Evolutionary conservation across 768 basidiomycete species (phyloP), one percentile per base, ranked within the genome.

Genomic region (Mycena alexandri): DNA sequence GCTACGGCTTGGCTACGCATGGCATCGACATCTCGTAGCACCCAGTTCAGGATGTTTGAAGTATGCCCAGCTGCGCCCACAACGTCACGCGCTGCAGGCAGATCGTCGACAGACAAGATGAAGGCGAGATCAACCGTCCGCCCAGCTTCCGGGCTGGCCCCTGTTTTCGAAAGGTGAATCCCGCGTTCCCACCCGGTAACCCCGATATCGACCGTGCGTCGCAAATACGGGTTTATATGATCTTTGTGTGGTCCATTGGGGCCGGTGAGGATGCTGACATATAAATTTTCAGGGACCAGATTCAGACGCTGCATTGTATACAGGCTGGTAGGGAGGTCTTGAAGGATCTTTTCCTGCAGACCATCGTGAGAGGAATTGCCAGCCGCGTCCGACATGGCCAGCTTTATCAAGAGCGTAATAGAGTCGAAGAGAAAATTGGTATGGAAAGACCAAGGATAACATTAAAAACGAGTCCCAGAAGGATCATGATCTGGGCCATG

Each of bases 211-310:
- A 80, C 67, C 0, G 79, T 56, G 2, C 71, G 78, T 3, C 68
- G 24, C 2, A 79, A 68, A 43, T 76, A 75, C 19, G 62, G 50
- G 46, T 78, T 77, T 13, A 79, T 47, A 14, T 76, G 25, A 2
- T 76, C 70, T 1, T 61, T 21, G 5, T 47, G 44, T 6, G 73
- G 75, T 29, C 74, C 70, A 2, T 63, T 59, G 0, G 75, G 77
- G 8, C 79, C 72, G 4, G 71, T 72, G 14, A 79, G 67, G 16
- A 79, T 72, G 1, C 61, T 47, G 22, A 75, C 36, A 24, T 70
- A 78, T 62, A 79, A 65, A 54, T 81, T 75, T 59, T 78, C 73
- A 1, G 69, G 63, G n/a, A n/a, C n/a, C n/a, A n/a, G n/a, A n/a
- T n/a, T n/a, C n/a, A n/a, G n/a, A n/a, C n/a, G n/a, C n/a, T n/a